These are phyloP conservation scores for Papiliotrema nemorosa DNA, from an alignment of 1,284 basidiomycete species.

Conservation along the genomic window DNA sequence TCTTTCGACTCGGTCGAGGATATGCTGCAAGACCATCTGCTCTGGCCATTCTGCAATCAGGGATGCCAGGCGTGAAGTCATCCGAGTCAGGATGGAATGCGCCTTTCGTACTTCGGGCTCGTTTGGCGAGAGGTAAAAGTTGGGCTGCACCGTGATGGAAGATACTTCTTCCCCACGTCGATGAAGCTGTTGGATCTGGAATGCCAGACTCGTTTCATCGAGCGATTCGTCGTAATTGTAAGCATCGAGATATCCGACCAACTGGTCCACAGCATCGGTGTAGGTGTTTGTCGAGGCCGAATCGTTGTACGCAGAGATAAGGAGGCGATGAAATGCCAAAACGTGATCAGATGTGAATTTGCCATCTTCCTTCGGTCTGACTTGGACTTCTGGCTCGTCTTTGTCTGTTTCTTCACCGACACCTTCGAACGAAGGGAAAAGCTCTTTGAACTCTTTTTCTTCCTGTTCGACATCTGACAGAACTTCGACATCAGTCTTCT, in stretches of 20 bases:
- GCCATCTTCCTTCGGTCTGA: conserved; percentile 10
- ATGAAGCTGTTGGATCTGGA: conserved; percentile 32
- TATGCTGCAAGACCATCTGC: conserved; percentile 89
- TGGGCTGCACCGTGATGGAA: conserved; percentile 50
- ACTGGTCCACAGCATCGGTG: conserved; percentile 14
- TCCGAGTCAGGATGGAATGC: conserved; percentile 54
- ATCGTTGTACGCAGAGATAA: conserved; percentile 12
- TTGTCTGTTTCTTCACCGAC: conserved; percentile 22
- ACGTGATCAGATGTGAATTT: conserved; percentile 25
- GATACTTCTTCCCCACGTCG: conserved; percentile 46
- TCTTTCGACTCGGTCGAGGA: conserved; percentile 69
- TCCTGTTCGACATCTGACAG: conserved; percentile 70
- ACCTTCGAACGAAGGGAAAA: conserved; percentile 78
- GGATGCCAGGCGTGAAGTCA: conserved; percentile 57
- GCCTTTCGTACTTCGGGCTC: conserved; percentile 65
- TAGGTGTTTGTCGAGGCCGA: conserved; percentile 16
- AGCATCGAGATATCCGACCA: conserved; percentile 21
- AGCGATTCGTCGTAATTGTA: conserved; percentile 26
- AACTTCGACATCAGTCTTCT: conserved; percentile 59
- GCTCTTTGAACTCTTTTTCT: conserved; percentile 70
- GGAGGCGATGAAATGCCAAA: conserved; percentile 24
- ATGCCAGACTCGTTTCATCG: conserved; percentile 32
- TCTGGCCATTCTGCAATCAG: conserved; percentile 88
- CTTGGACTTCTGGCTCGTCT: conserved; percentile 1
- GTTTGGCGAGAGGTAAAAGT: conserved; percentile 79